Conservation (phyloP, 306 rosid species). For the Cucurbita moschata region DNA sequence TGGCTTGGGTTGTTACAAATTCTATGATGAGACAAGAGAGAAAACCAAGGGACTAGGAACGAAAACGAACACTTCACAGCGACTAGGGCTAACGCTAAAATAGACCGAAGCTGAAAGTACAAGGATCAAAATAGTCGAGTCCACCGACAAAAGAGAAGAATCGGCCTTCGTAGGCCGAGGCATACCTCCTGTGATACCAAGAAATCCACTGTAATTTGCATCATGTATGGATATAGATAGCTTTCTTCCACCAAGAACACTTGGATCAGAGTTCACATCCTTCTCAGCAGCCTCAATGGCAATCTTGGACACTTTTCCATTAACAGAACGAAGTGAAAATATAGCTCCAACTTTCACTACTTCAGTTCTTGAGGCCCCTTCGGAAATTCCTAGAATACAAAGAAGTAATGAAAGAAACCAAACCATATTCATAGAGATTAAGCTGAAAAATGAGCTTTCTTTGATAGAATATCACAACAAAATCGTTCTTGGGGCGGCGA, state of each 20-base stretch:
- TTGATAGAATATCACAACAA: neutral
- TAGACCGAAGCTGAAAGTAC: neutral
- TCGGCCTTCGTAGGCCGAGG: neutral
- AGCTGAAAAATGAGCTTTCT: neutral
- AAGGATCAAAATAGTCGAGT: neutral
- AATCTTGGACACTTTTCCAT: conserved; percentile 29
- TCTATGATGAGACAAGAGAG: neutral
- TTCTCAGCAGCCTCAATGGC: conserved; percentile 35
- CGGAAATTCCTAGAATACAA: conserved; percentile 13
- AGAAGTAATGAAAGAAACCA: conserved; percentile 20
- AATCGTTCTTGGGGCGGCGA: neutral
- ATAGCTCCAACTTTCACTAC: conserved; percentile 36
- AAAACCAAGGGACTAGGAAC: neutral
- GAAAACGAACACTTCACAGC: neutral
- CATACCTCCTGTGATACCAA: conserved; percentile 35
- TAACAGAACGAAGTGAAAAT: conserved; percentile 19
- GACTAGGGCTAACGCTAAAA: neutral
- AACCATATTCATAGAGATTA: conserved; percentile 13
- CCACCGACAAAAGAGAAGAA: neutral
- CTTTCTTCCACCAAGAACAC: conserved; percentile 29
- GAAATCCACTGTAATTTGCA: conserved; percentile 40
- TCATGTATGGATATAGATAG: conserved; percentile 23
- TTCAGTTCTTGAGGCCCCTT: conserved; percentile 21
- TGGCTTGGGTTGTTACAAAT: too few species aligned
- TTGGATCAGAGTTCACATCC: conserved; percentile 38